Conservation (phyloP, 805 yeast genomes). For the Wickerhamomyces mucosus region DNA sequence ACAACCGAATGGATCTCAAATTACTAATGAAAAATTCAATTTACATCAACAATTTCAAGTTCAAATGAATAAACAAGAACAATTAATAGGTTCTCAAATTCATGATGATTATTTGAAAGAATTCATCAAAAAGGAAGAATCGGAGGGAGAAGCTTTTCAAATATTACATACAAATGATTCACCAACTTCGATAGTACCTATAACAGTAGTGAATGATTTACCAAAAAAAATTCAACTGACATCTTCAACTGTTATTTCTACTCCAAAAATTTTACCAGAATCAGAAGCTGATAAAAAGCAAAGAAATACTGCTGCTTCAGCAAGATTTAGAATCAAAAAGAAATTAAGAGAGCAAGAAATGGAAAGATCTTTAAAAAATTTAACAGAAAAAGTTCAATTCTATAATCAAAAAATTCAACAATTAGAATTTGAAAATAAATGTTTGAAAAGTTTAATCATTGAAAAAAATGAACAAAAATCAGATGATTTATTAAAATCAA, state of each 20-base stretch:
- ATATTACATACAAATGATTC: neutral
- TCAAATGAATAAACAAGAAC: neutral
- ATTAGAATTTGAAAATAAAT: constrained; percentile 53
- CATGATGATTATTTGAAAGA: neutral
- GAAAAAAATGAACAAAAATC: constrained; percentile 39
- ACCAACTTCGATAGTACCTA: neutral
- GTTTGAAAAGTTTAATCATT: constrained; percentile 42
- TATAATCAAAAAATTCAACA: constrained; percentile 40
- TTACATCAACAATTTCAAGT: neutral
- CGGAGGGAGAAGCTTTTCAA: neutral
- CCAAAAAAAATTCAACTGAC: neutral
- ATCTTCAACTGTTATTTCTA: neutral
- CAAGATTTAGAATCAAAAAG: constrained; percentile 54
- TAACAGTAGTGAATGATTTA: neutral
- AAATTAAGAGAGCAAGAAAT: constrained; percentile 49
- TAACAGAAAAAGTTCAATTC: constrained; percentile 34
- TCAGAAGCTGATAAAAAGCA: constrained; percentile 36
- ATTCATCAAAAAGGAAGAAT: neutral
- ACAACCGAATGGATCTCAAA: neutral
- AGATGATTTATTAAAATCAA: constrained; percentile 26
- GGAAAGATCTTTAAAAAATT: constrained; percentile 35
- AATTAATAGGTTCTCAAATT: neutral
- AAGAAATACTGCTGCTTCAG: constrained; percentile 57
- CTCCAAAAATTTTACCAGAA: too few relatives aligned
- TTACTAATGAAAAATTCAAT: neutral